phyloP scores from a whole-genome alignment of 2,329 filamentous ascomycete species.

The Colletotrichum gloeosporioides region DNA sequence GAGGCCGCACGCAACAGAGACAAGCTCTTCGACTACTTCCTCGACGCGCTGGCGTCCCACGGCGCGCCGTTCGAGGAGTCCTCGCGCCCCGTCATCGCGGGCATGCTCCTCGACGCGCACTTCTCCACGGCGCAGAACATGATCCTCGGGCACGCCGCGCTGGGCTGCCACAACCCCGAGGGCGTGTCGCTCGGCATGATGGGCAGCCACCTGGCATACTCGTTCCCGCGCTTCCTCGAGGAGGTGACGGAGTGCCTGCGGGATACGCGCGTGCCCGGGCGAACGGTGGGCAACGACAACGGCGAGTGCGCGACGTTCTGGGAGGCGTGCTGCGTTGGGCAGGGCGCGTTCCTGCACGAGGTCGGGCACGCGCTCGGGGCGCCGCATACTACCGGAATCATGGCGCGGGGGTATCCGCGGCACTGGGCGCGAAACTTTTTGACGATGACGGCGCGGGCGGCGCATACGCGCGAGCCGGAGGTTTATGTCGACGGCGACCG shows the following conservation, averaged over 20 bases:
- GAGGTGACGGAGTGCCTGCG: constrained; percentile 61
- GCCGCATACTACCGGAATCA: constrained; percentile 71
- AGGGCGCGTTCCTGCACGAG: constrained; percentile 75
- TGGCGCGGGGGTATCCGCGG: constrained; percentile 52
- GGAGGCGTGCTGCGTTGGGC: constrained; percentile 56
- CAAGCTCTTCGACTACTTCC: constrained; percentile 50
- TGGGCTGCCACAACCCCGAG: constrained; percentile 56
- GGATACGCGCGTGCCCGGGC: constrained; percentile 40
- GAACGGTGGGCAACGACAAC: constrained; percentile 45
- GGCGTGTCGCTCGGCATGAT: constrained; percentile 73
- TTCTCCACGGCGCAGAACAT: constrained; percentile 65
- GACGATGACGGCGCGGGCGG: constrained; percentile 32
- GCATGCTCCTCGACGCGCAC: constrained; percentile 72
- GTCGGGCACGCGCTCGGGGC: constrained; percentile 74
- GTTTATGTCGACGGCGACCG: constrained; percentile 26
- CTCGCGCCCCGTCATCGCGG: constrained; percentile 69
- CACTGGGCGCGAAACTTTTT: constrained; percentile 50
- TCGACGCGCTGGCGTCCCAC: constrained; percentile 50
- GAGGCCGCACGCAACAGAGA: constrained; percentile 58
- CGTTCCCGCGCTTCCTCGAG: constrained; percentile 73
- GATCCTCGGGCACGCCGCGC: constrained; percentile 70
- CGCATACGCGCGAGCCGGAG: constrained; percentile 26
- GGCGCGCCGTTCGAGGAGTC: constrained; percentile 34
- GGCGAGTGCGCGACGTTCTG: constrained; percentile 47
- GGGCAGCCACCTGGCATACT: constrained; percentile 73